A percentile compares a stretch with the other conserved stretches of the same genome.
Evolutionary conservation across 108 stramenopile genomes (phyloP).

Genomic region (Fragilaria radians): DNA sequence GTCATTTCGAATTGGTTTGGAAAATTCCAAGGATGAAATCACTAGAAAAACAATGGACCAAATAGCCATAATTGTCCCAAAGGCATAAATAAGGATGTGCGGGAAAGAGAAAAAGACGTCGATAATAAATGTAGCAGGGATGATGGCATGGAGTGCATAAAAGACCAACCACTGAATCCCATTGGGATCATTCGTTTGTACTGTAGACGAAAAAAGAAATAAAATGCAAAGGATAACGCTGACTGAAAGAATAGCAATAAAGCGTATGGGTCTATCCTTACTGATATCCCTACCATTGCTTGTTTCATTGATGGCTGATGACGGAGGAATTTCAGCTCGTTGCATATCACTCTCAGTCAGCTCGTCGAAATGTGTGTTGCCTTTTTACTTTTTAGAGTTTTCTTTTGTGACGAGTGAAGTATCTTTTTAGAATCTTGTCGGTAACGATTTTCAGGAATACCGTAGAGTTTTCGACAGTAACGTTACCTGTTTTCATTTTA

Average conservation of each 20-base stretch:
- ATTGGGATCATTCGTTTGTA: conserved; percentile 4
- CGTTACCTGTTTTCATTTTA: too few species aligned
- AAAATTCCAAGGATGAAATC: conserved; percentile 14
- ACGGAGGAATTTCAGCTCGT: too few species aligned
- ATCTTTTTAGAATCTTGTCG: too few species aligned
- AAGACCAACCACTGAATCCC: conserved; percentile 14
- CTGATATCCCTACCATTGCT: too few species aligned
- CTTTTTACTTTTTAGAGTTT: too few species aligned
- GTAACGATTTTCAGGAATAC: too few species aligned
- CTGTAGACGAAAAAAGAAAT: conserved; percentile 13
- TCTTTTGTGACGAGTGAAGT: too few species aligned
- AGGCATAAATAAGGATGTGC: conserved; percentile 9
- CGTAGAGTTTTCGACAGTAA: too few species aligned
- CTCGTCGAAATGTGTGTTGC: too few species aligned
- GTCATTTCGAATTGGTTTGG: background rate
- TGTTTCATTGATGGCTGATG: too few species aligned
- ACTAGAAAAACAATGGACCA: conserved; percentile 22
- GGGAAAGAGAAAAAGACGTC: conserved; percentile 22
- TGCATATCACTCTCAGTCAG: too few species aligned
- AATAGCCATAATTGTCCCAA: conserved; percentile 13
- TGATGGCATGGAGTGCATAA: conserved; percentile 11
- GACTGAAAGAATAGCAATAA: conserved; percentile 1
- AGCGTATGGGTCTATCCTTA: too few species aligned
- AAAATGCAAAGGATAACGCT: conserved; percentile 5
- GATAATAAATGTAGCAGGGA: conserved; percentile 18